These are phyloP conservation scores for Plasmodium ovale DNA, from an alignment of 169 alveolate species.

Conservation along the genomic window DNA sequence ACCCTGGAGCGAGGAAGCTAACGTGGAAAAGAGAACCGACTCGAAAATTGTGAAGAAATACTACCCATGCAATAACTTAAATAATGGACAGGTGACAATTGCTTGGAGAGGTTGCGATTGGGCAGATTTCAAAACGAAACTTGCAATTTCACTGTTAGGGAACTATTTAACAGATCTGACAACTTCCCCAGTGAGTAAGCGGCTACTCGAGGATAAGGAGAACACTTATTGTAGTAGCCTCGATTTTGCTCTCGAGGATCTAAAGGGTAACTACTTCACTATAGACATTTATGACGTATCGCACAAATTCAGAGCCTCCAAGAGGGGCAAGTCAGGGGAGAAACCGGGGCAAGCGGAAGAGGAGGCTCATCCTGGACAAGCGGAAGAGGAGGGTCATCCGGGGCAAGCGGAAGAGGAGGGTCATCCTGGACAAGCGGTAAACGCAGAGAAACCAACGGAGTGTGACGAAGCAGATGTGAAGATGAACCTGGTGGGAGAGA, in stretches of 20 bases:
- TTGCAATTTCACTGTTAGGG: slow-evolving; percentile 81
- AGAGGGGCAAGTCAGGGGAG: neutral
- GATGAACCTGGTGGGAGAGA: slow-evolving; percentile 76
- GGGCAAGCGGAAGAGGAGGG: neutral
- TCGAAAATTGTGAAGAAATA: slow-evolving; percentile 41
- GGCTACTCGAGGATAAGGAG: slow-evolving; percentile 77
- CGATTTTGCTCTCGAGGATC: slow-evolving; percentile 77
- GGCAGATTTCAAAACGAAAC: slow-evolving; percentile 72
- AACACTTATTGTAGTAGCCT: slow-evolving; percentile 82
- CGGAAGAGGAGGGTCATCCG: neutral
- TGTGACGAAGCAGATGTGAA: slow-evolving; percentile 1
- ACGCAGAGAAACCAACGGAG: neutral
- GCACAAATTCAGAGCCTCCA: slow-evolving; percentile 16
- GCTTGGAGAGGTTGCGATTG: slow-evolving; percentile 86
- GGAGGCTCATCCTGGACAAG: neutral
- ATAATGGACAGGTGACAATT: slow-evolving; percentile 77
- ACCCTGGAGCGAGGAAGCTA: slow-evolving; percentile 76
- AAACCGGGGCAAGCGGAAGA: neutral
- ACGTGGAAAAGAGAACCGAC: slow-evolving; percentile 54
- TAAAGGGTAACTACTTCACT: slow-evolving; percentile 69
- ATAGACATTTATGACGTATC: slow-evolving; percentile 80
- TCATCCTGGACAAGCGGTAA: neutral
- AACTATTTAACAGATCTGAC: slow-evolving; percentile 79
- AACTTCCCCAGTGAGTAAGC: slow-evolving; percentile 81
- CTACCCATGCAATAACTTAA: slow-evolving; percentile 83